Conservation (phyloP, 176 grass and related monocot genomes). For the Lolium perenne region DNA sequence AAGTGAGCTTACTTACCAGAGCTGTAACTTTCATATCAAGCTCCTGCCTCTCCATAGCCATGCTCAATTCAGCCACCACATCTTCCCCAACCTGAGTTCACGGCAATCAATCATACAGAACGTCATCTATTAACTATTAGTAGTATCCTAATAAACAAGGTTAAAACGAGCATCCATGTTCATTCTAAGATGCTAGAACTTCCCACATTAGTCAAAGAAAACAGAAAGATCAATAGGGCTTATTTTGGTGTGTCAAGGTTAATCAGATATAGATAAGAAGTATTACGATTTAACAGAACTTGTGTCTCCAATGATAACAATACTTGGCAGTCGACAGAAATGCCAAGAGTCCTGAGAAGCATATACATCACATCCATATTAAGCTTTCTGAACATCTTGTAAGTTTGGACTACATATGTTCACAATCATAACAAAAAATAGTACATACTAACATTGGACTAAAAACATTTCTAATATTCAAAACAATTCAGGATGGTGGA, state of each 20-base stretch:
- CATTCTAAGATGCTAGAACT: not conserved
- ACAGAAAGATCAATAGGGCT: not conserved
- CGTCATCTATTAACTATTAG: not conserved
- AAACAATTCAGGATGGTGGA: not conserved
- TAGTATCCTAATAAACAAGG: not conserved
- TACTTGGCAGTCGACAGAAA: not conserved
- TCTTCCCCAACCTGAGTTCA: constrained; percentile 80
- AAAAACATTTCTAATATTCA: not conserved
- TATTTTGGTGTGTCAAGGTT: not conserved
- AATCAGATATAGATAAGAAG: not conserved
- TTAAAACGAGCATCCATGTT: not conserved
- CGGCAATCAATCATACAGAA: constrained; percentile 37
- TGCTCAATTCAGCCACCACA: constrained; percentile 84
- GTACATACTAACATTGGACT: not conserved
- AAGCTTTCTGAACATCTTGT: constrained; percentile 12
- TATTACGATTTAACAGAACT: not conserved
- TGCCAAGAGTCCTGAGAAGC: constrained; percentile 4
- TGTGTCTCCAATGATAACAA: not conserved
- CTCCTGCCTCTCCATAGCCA: constrained; percentile 79
- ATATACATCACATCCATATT: not conserved
- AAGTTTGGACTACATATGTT: not conserved
- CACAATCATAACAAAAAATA: not conserved
- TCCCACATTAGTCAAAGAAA: not conserved
- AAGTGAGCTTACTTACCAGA: constrained; percentile 58
- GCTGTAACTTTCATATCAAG: constrained; percentile 90